These are phyloP conservation scores for Rhizophagus prolifer DNA, from an alignment of 192 early-diverging fungal genomes.

Conservation along the genomic window DNA sequence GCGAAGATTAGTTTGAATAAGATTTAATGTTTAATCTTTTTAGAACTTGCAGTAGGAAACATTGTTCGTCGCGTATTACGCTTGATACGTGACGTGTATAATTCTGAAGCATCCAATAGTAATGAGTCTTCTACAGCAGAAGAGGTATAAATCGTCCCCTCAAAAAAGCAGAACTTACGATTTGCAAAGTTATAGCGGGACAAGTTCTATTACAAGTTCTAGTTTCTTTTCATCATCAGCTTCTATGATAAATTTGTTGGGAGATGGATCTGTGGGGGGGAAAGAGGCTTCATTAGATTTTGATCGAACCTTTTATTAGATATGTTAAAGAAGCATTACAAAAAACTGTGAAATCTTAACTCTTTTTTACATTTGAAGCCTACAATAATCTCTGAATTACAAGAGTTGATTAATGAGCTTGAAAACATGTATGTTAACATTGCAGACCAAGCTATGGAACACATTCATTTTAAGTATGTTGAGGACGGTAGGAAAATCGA, in stretches of 20 bases:
- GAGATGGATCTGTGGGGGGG: constrained; percentile 48
- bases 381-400: constrained; percentile 76
- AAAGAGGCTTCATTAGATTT: background rate
- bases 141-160: background rate
- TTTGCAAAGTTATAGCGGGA: background rate
- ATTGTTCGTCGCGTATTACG: constrained; percentile 81
- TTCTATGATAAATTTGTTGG: constrained; percentile 66
- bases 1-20: background rate
- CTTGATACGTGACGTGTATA: constrained; percentile 68
- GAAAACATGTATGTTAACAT: constrained; percentile 77
- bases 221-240: constrained; percentile 43
- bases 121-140: constrained; percentile 13
- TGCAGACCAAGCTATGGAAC: constrained; percentile 80
- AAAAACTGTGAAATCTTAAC: background rate
- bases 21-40: background rate
- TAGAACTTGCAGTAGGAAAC: constrained; percentile 84
- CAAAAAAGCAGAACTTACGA: background rate
- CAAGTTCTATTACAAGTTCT: constrained; percentile 6
- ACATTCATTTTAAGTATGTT: constrained; percentile 89
- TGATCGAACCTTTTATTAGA: constrained; percentile 22
- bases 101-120: constrained; percentile 4
- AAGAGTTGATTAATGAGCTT: constrained; percentile 86
- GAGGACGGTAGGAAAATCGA: constrained; percentile 82
- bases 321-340: background rate
- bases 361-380: constrained; percentile 59